phyloP scores from a whole-genome alignment of 2,329 filamentous ascomycete species.

The Endoconidiophora polonica region DNA sequence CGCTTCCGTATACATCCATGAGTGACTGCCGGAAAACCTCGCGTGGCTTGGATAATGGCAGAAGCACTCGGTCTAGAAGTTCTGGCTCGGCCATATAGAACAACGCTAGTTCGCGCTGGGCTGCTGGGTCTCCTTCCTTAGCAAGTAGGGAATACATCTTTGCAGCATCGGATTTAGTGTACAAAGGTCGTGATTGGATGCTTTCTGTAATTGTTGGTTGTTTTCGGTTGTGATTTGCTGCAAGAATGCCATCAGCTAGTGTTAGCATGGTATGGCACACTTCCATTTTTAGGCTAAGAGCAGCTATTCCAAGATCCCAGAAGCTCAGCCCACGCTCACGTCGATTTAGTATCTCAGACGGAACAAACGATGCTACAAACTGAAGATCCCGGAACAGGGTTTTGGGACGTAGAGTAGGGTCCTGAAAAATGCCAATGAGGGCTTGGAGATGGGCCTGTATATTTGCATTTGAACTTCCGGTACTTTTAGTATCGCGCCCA shows the following conservation, averaged over 20 bases:
- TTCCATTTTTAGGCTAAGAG: constrained; percentile 74
- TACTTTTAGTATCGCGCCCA: neutral
- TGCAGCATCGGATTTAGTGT: constrained; percentile 65
- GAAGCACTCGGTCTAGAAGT: constrained; percentile 59
- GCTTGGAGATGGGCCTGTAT: constrained; percentile 50
- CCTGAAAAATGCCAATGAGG: constrained; percentile 49
- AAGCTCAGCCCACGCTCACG: constrained; percentile 62
- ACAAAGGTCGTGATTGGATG: constrained; percentile 26
- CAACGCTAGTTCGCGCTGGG: constrained; percentile 81
- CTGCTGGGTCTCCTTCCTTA: constrained; percentile 66
- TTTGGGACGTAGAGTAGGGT: constrained; percentile 54
- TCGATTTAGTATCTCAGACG: constrained; percentile 41
- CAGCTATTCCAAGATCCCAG: constrained; percentile 76
- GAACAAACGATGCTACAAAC: constrained; percentile 52
- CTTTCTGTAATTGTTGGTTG: neutral
- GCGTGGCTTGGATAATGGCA: constrained; percentile 67
- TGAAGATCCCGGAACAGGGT: constrained; percentile 70
- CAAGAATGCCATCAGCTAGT: constrained; percentile 37
- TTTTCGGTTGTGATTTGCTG: constrained; percentile 27
- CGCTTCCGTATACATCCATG: constrained; percentile 49
- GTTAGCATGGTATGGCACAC: constrained; percentile 65
- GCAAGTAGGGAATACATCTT: constrained; percentile 86
- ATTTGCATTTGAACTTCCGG: constrained; percentile 19
- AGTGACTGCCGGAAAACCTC: constrained; percentile 85
- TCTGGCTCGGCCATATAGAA: constrained; percentile 89